Evolutionary conservation across 2,329 filamentous ascomycete species (phyloP), one percentile per base, ranked within the genome.

Genomic region (Fusarium sp.): DNA sequence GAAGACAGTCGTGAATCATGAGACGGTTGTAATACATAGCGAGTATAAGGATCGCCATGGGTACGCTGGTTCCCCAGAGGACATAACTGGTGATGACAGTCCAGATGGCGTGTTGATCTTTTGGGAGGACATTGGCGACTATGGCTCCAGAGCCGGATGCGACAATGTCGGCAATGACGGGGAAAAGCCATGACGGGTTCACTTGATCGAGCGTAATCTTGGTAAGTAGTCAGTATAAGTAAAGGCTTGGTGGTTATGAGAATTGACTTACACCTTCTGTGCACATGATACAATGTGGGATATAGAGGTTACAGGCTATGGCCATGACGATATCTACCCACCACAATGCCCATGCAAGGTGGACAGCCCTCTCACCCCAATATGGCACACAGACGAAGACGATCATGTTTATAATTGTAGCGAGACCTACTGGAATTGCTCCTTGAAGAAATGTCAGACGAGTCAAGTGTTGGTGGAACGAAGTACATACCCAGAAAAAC

Each of bases 11-110:
- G 72, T 90, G 83, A 1, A 90, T 73, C 20, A 85, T 84, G 3
- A 91, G 79, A 2, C 88, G 84, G 46, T 87, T 84, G 68, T 88
- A 88, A 71, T 90, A 91, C 44, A 90, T 84, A 22, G 84, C 84
- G 13, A 90, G 76, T 22, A 88, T 81, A 5, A 82, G 78, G 77
- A 89, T 81, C 0, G 87, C 84, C 17, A 89, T 75, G 6, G 71
- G 67, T 27, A 75, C 82, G 0, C 86, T 84, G 51, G 84, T 84
- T 0, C 87, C 88, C 87, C 86, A 90, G 67, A 90, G 82, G 7
- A 89, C 76, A 69, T 90, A 91, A 10, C 81, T 86, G 13, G 81
- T 78, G 3, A 89, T 77, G 6, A 90, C 62, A 0, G 88, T 91
- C 51, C 82, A 82, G 6, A 89, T 74, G 3, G 85, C 84, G 62